These are phyloP conservation scores for Candida railenensis DNA, from an alignment of 805 yeast genomes.

Conservation along the genomic window DNA sequence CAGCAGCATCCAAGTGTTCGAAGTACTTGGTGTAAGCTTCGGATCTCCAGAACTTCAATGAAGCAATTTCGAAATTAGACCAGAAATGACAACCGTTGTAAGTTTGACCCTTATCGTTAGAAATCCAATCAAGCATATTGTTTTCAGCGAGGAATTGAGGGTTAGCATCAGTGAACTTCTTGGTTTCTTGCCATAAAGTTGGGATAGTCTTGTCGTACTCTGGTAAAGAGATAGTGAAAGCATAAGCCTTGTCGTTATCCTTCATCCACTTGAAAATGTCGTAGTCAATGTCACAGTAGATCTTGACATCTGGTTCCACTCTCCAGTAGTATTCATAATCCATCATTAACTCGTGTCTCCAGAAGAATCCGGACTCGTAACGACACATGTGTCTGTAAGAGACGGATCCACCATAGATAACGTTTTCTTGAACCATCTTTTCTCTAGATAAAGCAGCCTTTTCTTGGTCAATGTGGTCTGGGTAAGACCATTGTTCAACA, in stretches of 20 bases:
- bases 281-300: constrained; percentile 79
- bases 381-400: constrained; percentile 93
- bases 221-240: constrained; percentile 78
- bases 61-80: constrained; percentile 87
- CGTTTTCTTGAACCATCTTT: constrained; percentile 51
- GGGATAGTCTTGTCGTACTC: constrained; percentile 87
- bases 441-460: constrained; percentile 67
- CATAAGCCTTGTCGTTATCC: constrained; percentile 74
- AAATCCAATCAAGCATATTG: constrained; percentile 67
- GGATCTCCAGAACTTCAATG: constrained; percentile 70
- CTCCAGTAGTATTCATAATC: constrained; percentile 94
- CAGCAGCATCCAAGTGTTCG: constrained; percentile 70
- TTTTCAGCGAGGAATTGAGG: constrained; percentile 63
- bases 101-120: constrained; percentile 64
- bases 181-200: constrained; percentile 76
- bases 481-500: constrained; percentile 85
- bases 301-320: constrained; percentile 82
- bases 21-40: constrained; percentile 71
- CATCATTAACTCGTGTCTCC: constrained; percentile 67
- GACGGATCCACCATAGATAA: constrained; percentile 73
- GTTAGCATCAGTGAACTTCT: constrained; percentile 59
- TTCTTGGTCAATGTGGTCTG: constrained; percentile 74
- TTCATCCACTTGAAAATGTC: constrained; percentile 86
- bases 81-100: constrained; percentile 87
- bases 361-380: constrained; percentile 87